Evolutionary conservation across 164 flowering plant species (phyloP).

Genomic region (Taxillus chinensis): DNA sequence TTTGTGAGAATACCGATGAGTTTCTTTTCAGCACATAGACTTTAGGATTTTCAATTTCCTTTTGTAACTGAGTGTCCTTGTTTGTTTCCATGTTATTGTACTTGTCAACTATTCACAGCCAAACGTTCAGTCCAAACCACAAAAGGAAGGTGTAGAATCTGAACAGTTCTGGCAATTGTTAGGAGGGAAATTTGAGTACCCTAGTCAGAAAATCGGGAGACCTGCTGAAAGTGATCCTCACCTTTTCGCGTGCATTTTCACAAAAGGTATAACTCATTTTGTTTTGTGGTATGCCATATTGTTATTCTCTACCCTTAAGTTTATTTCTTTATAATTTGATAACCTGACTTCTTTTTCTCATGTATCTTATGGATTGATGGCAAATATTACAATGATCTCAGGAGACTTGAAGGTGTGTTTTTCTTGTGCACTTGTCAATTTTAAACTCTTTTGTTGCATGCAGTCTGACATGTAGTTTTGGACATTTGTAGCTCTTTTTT

Average conservation of each 20-base stretch:
- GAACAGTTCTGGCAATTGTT: slow-evolving; percentile 89
- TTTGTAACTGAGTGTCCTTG: background rate
- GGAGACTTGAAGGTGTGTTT: slow-evolving; percentile 77
- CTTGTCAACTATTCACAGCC: slow-evolving; percentile 49
- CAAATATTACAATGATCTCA: slow-evolving; percentile 24
- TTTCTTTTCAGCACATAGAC: background rate
- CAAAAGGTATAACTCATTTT: slow-evolving; percentile 42
- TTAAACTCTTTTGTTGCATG: background rate
- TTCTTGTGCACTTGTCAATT: slow-evolving; percentile 1
- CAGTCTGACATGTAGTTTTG: too few relatives aligned
- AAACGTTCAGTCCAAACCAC: slow-evolving; percentile 66
- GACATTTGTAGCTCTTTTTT: background rate
- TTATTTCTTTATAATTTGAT: background rate
- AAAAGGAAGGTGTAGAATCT: slow-evolving; percentile 83
- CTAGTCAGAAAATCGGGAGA: slow-evolving; percentile 69
- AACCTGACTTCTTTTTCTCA: slow-evolving; percentile 7
- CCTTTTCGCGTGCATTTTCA: slow-evolving; percentile 68
- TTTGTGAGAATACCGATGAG: too few relatives aligned
- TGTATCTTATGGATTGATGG: slow-evolving; percentile 3
- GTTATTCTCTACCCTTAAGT: background rate
- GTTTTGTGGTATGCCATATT: background rate
- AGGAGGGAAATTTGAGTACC: slow-evolving; percentile 83
- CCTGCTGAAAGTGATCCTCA: slow-evolving; percentile 85
- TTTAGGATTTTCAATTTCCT: background rate
- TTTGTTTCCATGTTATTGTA: background rate